phyloP scores from a whole-genome alignment of 345 rosid genomes.

The thale cress (Arabidopsis thaliana) region TAIR10.1 NC_003076.8:23716501-23717000 shows the following conservation, averaged over 20 bases:
- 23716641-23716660: background rate
- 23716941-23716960: too few species aligned
- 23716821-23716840: background rate
- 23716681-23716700: background rate
- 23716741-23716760: background rate
- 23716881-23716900: too few species aligned
- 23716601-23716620: background rate
- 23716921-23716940: too few species aligned
- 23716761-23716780: background rate
- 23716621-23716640: background rate
- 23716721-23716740: background rate
- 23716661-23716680: background rate
- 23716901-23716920: too few species aligned
- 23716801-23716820: background rate
- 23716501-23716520: background rate
- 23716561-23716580: background rate
- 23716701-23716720: background rate
- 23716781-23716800: background rate
- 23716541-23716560: constrained; percentile 15
- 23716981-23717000: too few species aligned
- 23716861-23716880: background rate
- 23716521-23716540: constrained; percentile 4
- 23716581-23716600: constrained; percentile 5
- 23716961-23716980: too few species aligned
- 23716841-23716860: background rate